phyloP scores from a whole-genome alignment of 345 rosid species.

The Arabidopsis arenosa region DNA sequence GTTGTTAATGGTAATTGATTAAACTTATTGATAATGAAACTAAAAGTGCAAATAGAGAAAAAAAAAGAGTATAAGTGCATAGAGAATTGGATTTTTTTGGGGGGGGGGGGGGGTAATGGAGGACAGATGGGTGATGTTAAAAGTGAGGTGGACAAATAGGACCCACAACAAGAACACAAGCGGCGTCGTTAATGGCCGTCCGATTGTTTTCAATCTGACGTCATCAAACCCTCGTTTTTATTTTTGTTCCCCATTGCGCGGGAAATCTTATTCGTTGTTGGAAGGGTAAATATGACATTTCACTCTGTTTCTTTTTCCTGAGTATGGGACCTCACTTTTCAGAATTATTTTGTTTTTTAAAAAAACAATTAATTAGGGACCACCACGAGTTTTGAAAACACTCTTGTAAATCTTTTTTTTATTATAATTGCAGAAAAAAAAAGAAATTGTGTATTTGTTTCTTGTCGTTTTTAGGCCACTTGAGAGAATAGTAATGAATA shows the following conservation, averaged over 20 bases:
- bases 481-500: constrained; percentile 11
- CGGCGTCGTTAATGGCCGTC: constrained; percentile 39
- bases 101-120: no score
- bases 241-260: constrained; percentile 38
- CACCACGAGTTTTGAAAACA: constrained; percentile 23
- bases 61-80: no score
- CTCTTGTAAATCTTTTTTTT: neutral
- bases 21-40: no score
- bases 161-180: constrained; percentile 30
- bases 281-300: constrained; percentile 15
- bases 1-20: no score
- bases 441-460: neutral
- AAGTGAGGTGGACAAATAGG: constrained; percentile 45
- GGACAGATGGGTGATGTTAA: no score
- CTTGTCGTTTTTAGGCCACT: constrained; percentile 28
- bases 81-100: no score
- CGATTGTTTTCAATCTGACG: constrained; percentile 41
- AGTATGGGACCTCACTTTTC: constrained; percentile 38
- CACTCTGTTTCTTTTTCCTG: constrained; percentile 10
- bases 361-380: neutral
- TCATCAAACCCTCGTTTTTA: constrained; percentile 28
- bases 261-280: constrained; percentile 30
- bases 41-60: no score
- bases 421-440: neutral
- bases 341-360: constrained; percentile 15